A percentile compares a stretch with the other conserved stretches of the same genome.
Conservation (phyloP, 306 rosid species). For the Lathyrus sativus region DNA sequence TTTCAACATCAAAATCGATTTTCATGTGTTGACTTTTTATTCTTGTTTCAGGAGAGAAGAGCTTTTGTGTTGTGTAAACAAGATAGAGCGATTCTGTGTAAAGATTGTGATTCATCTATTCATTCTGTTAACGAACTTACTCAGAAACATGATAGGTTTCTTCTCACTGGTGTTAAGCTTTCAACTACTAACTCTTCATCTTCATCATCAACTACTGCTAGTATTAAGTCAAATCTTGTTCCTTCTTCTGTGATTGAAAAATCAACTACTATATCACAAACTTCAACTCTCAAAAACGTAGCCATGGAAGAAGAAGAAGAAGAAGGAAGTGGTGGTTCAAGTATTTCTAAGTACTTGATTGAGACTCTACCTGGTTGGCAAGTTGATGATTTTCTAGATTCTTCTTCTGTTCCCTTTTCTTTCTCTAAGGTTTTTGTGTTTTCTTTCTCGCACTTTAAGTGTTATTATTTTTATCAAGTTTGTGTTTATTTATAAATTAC, state of each 20-base stretch:
- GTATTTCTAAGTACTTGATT: conserved; percentile 87
- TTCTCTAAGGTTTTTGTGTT: not conserved
- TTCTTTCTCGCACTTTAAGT: not conserved
- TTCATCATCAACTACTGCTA: not conserved
- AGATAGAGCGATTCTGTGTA: conserved; percentile 5
- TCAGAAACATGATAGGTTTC: conserved; percentile 74
- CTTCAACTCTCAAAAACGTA: not conserved
- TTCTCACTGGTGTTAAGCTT: conserved; percentile 74
- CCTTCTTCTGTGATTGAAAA: not conserved
- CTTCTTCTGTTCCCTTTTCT: conserved; percentile 31
- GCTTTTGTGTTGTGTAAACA: conserved; percentile 10
- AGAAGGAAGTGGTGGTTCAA: conserved; percentile 37
- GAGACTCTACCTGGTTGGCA: conserved; percentile 97
- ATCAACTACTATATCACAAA: not conserved
- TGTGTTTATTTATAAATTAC: not conserved
- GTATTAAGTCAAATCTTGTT: not conserved
- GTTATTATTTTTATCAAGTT: not conserved
- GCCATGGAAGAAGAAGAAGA: not conserved
- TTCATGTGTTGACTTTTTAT: not conserved
- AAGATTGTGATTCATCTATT: conserved; percentile 39
- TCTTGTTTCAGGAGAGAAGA: not conserved
- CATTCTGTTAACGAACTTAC: conserved; percentile 81
- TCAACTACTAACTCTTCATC: not conserved
- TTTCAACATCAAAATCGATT: not conserved
- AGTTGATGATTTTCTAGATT: conserved; percentile 82